Conservation (phyloP, 2,329 filamentous ascomycete genomes). For the Pestalotiopsis sp. region DNA sequence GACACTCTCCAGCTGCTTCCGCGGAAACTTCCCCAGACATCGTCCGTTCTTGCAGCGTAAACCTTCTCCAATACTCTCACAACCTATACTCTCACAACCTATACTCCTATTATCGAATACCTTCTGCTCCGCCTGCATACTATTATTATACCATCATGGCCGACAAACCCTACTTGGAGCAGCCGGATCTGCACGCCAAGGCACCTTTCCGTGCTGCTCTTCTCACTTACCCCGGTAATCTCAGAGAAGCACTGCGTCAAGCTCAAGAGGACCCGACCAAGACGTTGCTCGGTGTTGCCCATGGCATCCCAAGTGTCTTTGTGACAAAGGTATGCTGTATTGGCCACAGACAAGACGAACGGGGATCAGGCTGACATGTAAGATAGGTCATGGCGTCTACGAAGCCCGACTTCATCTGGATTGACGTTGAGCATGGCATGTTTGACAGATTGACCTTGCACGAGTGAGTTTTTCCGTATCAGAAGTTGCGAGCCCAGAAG, state of each 20-base stretch:
- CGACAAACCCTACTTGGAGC: constrained; percentile 14
- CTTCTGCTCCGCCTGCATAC: not conserved
- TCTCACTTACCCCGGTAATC: constrained; percentile 18
- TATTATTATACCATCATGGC: constrained; percentile 6
- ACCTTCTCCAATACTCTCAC: not conserved
- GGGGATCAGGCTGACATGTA: not conserved
- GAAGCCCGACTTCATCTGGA: constrained; percentile 21
- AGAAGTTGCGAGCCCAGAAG: not conserved
- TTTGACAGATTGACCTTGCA: constrained; percentile 15
- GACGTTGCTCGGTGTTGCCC: constrained; percentile 18
- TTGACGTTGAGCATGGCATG: constrained; percentile 19
- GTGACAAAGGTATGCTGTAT: constrained; percentile 16
- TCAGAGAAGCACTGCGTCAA: constrained; percentile 13
- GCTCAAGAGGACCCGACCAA: constrained; percentile 17
- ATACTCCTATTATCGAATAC: not conserved
- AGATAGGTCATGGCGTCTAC: constrained; percentile 16
- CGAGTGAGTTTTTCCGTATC: constrained; percentile 10
- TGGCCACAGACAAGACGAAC: not conserved
- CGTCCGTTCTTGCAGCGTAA: not conserved
- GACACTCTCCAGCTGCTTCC: not conserved
- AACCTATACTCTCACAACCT: not conserved
- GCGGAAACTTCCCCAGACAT: not conserved
- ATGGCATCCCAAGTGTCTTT: constrained; percentile 18
- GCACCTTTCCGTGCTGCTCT: constrained; percentile 16
- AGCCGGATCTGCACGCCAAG: constrained; percentile 16